Evolutionary conservation across 352 stramenopile genomes (phyloP).

Genomic region (Phytophthora pini): DNA sequence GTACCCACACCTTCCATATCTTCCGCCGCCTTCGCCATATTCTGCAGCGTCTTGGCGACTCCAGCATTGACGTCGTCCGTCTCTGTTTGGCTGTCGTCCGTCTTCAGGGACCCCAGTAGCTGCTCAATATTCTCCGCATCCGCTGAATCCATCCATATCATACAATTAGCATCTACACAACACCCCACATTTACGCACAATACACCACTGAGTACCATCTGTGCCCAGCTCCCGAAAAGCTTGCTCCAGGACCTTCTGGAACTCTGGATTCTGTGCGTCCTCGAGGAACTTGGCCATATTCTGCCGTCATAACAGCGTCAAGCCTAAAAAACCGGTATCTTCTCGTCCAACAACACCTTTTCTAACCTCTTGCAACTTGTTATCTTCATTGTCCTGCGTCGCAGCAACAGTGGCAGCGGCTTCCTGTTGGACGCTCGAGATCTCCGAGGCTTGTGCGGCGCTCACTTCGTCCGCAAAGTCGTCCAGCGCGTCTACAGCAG

Average conservation of each 20-base stretch:
- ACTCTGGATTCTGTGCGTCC: conserved; percentile 87
- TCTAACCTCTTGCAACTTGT: conserved; percentile 67
- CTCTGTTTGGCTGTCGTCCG: conserved; percentile 45
- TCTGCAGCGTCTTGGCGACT: conserved; percentile 89
- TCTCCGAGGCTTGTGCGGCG: conserved; percentile 34
- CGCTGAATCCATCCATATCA: conserved; percentile 31
- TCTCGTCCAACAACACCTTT: background rate
- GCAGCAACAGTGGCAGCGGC: conserved; percentile 54
- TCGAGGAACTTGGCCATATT: conserved; percentile 89
- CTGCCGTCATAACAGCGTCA: conserved; percentile 35
- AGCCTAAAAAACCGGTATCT: conserved; percentile 4
- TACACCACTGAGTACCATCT: conserved; percentile 44
- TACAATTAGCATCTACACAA: background rate
- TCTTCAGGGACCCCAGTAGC: conserved; percentile 70
- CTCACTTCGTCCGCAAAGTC: conserved; percentile 81
- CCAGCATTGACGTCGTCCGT: conserved; percentile 82
- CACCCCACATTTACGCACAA: background rate
- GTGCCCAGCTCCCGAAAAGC: conserved; percentile 86
- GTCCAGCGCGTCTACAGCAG: conserved; percentile 73
- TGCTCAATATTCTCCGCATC: conserved; percentile 76
- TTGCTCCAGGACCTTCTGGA: conserved; percentile 88
- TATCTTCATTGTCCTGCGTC: conserved; percentile 62
- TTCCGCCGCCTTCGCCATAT: conserved; percentile 89
- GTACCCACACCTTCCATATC: conserved; percentile 88
- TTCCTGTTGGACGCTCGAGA: conserved; percentile 53